Evolutionary conservation across 1,139 yeast genomes (phyloP), one percentile per base, ranked within the genome.

Genomic region (Sugiyamaella paludigena): DNA sequence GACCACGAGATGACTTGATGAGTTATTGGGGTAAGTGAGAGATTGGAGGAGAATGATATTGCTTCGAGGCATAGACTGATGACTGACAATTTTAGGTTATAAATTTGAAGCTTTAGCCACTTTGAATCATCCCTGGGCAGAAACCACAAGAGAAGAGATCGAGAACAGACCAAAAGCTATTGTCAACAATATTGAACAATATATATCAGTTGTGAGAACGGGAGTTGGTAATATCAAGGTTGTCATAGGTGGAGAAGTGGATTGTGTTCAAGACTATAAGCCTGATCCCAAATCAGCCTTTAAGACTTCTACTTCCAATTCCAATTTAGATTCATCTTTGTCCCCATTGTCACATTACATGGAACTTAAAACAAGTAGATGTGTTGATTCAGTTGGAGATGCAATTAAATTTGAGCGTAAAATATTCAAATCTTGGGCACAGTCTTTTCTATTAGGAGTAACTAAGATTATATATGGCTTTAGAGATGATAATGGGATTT

Each of bases 381-480:
- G 75, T 7, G 73, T 91, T 0, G 75, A 72, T 30, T 71, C 74
- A 36, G 79, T 78, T 8, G 72, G 73, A 11, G 81, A 80, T 35
- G 78, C 81, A 19, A 69, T 71, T 30, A 74, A 69, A 6, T 89
- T 91, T 62, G 96, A 91, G 63, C 53, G 78, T 68, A 65, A 89
- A 83, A 64, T 91, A 39, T 79, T 84, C 65, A 79, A 75, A 53
- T 77, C 94, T 0, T 94, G 99, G 99, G 89, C 96, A 2, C 98
- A 91, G 70, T 84, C 95, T 55, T 94, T 91, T 65, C 70, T 94
- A 36, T 75, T 88, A 47, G 98, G 98, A 3, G 77, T 91, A 13
- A 82, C 84, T 9, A 79, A 79, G 53, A 76, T 92, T 3, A 78
- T 87, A 1, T 87, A 87, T 63, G 99, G 97, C 0, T 92, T 86